Percentiles rank a stretch among this genome's conserved stretches.
Evolutionary conservation across 805 yeast species (phyloP).

Genomic region (Metschnikowia anglica): DNA sequence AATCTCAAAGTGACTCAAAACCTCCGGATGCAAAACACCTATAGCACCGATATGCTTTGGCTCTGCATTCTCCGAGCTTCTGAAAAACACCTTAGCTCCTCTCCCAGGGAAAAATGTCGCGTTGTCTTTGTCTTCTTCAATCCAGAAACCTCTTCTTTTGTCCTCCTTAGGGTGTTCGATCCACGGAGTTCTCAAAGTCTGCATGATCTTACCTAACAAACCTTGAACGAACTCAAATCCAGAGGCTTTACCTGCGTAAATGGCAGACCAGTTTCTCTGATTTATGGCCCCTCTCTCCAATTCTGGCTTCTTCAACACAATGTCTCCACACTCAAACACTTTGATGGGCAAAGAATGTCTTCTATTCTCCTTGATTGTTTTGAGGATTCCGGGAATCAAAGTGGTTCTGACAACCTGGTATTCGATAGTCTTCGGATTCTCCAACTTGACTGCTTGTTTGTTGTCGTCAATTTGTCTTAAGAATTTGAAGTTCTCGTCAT

Average conservation of each 20-base stretch:
- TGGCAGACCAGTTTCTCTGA: constrained; percentile 93
- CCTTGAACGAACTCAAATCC: constrained; percentile 97
- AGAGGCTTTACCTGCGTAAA: constrained; percentile 90
- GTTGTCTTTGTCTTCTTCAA: constrained; percentile 64
- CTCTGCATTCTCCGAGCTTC: constrained; percentile 58
- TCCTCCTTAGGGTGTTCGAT: constrained; percentile 52
- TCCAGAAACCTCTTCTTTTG: constrained; percentile 79
- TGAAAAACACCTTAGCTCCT: constrained; percentile 84
- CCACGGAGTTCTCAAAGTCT: constrained; percentile 90
- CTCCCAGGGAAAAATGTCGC: constrained; percentile 94
- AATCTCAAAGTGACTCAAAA: constrained; percentile 78
- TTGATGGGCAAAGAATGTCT: constrained; percentile 91
- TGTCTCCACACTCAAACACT: constrained; percentile 94
- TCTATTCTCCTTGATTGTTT: constrained; percentile 94
- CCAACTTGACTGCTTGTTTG: constrained; percentile 82
- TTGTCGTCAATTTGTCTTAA: constrained; percentile 72
- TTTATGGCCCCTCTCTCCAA: constrained; percentile 88
- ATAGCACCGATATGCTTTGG: constrained; percentile 70
- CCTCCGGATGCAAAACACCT: constrained; percentile 97
- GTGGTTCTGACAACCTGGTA: constrained; percentile 98
- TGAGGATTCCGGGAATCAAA: constrained; percentile 88
- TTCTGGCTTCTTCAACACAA: constrained; percentile 76
- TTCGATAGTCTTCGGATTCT: constrained; percentile 94
- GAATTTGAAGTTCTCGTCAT: constrained; percentile 92
- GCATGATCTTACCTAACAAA: constrained; percentile 90